Conservation (phyloP, 176 grass and related monocot species). For the Panicum miliaceum region DNA sequence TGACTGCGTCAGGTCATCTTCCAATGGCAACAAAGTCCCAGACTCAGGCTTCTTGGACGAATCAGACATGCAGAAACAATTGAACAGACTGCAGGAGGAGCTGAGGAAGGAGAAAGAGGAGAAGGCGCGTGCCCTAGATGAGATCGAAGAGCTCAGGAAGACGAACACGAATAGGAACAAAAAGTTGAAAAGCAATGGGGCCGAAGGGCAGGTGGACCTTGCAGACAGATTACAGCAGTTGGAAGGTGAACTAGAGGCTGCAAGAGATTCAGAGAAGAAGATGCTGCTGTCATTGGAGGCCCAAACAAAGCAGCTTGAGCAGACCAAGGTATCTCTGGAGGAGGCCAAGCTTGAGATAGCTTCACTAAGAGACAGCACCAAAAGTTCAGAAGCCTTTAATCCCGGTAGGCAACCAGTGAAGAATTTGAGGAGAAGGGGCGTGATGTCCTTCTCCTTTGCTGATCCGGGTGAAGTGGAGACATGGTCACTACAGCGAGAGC, state of each 20-base stretch:
- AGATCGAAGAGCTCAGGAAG: constrained; percentile 52
- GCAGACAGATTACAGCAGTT: constrained; percentile 49
- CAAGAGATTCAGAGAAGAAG: constrained; percentile 79
- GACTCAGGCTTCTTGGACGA: constrained; percentile 1
- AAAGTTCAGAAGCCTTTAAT: constrained; percentile 40
- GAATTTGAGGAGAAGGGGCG: constrained; percentile 52
- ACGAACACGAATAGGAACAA: constrained; percentile 43
- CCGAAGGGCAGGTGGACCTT: constrained; percentile 38
- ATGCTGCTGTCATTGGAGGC: constrained; percentile 55
- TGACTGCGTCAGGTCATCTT: constrained; percentile 41
- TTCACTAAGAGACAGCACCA: constrained; percentile 55
- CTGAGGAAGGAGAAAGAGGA: constrained; percentile 67
- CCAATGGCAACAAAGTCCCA: constrained; percentile 26
- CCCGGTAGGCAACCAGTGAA: constrained; percentile 26
- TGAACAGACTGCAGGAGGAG: constrained; percentile 68
- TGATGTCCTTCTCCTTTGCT: constrained; percentile 51
- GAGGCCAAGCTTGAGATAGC: constrained; percentile 79
- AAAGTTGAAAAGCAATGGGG: constrained; percentile 37
- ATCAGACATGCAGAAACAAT: constrained; percentile 56
- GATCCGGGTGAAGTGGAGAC: constrained; percentile 53
- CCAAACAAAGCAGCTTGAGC: constrained; percentile 78
- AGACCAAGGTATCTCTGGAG: constrained; percentile 76
- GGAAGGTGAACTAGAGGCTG: constrained; percentile 62
- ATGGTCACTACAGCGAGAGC: constrained; percentile 59
- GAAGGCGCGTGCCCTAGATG: constrained; percentile 55